Evolutionary conservation across 306 rosid species (phyloP).

Genomic region (Prosopis cineraria): DNA sequence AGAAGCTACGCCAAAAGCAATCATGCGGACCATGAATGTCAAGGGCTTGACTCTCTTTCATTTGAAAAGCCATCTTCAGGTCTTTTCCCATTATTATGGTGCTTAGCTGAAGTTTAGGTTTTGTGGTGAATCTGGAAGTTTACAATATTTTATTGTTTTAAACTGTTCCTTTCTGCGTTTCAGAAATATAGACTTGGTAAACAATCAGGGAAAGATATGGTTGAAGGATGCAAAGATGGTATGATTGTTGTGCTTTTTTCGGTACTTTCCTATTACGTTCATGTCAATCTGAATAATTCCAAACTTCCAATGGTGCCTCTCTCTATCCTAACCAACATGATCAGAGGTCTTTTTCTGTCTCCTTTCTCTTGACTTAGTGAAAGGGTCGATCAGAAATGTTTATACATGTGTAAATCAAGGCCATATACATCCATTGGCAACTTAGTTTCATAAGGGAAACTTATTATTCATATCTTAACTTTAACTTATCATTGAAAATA

Average conservation of each 20-base stretch:
- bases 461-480: conserved; percentile 29
- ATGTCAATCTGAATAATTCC: conserved; percentile 12
- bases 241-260: conserved; percentile 25
- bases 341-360: conserved; percentile 21
- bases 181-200: conserved; percentile 97
- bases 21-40: conserved; percentile 97
- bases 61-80: conserved; percentile 98
- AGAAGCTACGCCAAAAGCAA: conserved; percentile 99
- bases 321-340: conserved; percentile 3
- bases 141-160: conserved; percentile 10
- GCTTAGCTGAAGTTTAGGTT: background rate
- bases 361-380: conserved; percentile 8
- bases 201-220: conserved; percentile 90
- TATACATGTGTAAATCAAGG: conserved; percentile 6
- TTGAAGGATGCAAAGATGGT: conserved; percentile 88
- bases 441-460: background rate
- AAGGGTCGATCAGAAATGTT: conserved; percentile 17
- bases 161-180: conserved; percentile 33
- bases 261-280: conserved; percentile 27
- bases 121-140: conserved; percentile 22
- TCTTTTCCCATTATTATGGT: conserved; percentile 22
- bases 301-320: background rate
- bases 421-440: conserved; percentile 22
- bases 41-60: conserved; percentile 97
- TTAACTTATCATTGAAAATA: conserved; percentile 36